Evolutionary conservation across 2,329 filamentous ascomycete species (phyloP), one percentile per base, ranked within the genome.

Genomic region (Colletotrichum filicis): DNA sequence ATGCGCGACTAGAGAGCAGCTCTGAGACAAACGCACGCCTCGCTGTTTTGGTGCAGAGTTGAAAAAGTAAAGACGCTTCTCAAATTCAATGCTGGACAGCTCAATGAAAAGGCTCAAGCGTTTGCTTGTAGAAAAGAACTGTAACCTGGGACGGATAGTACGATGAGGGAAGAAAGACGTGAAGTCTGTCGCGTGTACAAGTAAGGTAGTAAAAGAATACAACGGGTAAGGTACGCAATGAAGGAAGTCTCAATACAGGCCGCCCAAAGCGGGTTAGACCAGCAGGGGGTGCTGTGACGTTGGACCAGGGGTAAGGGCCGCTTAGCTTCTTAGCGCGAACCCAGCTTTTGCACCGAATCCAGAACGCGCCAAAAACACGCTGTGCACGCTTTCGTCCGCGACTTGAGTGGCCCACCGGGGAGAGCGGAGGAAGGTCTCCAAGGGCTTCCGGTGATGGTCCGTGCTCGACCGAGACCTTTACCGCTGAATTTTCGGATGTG

Each of bases 281-380:
- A 37, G 62, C 62, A 46, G 53, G 67, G 61, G 32, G 32, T 32
- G 60, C 61, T 49, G 71, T 71, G 71, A 73, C 71, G 61, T 62
- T 66, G 46, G 49, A 16, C 56, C 66, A 71, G 66, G 71, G 68
- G 68, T 53, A 46, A 22, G 22, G 19, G 46, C 42, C 32, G 63
- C 46, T 49, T 62, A 61, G 28, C 32, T 22, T 71, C 49, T 53
- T 68, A 55, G 69, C 69, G 69, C 69, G 69, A 68, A 64, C 42
- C 42, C 28, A 14, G 22, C 66, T 49, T 26, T 49, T 26, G 32
- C 9, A 42, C 22, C 53, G 32, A 49, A 58, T 66, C 56, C 66
- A 71, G 66, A 73, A 73, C 71, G 71, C 71, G 71, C 67, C 67
- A 53, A 73, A 55, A 73, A 73, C 70, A 73, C 70, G 70, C 61